Evolutionary conservation across 2,329 filamentous ascomycete species (phyloP), one percentile per base, ranked within the genome.

Genomic region (Fusarium avenaceum): DNA sequence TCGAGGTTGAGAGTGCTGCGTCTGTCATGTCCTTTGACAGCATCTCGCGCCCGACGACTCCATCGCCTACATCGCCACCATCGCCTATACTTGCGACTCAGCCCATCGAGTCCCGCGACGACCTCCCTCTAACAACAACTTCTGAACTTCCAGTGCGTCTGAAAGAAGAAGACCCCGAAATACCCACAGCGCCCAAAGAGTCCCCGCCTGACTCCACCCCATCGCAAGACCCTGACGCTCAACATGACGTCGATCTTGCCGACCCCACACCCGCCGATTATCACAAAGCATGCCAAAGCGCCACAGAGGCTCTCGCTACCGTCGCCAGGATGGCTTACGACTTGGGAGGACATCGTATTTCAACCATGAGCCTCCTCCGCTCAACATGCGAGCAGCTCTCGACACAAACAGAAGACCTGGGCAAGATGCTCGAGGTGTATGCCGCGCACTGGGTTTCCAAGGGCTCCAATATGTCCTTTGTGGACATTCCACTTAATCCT

Each of bases 11-110:
- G 3, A 63, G 55, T 20, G 58, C 57, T 7, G 51, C 61, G 1
- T 73, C 71, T 1, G 63, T 74, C 8, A 10, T 71, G 8, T 73
- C 71, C 13, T 49, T 72, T 7, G 50, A 46, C 17, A n/a, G 17
- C 35, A n/a, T n/a, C 17, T 57, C 51, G 3, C 26, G 30, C 6
- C 56, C 58, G 10, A 32, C 44, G 4, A 53, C 66, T 4, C 55
- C 63, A 24, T 45, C 50, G 7, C 56, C 50, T 9, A 42, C 38
- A 15, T 35, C 19, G 17, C 8, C 28, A 10, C 44, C 50, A 51
- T 50, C 4, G 49, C 32, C 50, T 33, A 50, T 22, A 33, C 14
- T 42, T 19, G 3, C 24, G 7, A 17, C 35, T 14, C 42, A 17
- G 10, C 10, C 14, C 43, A 5, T 15, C n/a, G 17, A 10, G 33